Conservation (phyloP, 2,329 filamentous ascomycete species). For the Rutstroemia sp. region DNA sequence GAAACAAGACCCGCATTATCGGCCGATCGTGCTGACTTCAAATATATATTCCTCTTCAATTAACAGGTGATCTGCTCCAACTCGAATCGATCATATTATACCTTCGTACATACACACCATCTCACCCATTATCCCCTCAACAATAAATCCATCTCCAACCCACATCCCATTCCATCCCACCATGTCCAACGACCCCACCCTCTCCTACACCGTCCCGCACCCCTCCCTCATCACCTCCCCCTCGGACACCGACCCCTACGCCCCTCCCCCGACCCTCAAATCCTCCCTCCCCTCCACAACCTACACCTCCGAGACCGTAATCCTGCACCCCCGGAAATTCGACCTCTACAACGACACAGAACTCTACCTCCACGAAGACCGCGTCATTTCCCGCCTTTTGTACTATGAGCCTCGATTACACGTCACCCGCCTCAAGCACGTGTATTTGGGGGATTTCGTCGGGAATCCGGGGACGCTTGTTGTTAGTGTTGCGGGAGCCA, state of each 20-base stretch:
- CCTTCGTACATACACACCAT: too few species aligned
- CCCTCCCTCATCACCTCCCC: neutral
- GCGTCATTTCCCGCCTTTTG: neutral
- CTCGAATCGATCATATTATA: too few species aligned
- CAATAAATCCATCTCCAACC: too few species aligned
- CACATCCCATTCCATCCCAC: neutral
- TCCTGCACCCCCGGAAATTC: conserved; percentile 3
- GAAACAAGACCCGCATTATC: too few species aligned
- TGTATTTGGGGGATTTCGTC: neutral
- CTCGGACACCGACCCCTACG: neutral
- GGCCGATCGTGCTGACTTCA: too few species aligned
- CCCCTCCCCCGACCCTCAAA: neutral
- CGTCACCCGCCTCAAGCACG: conserved; percentile 1
- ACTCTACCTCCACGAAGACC: conserved; percentile 2
- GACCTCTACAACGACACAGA: conserved; percentile 7
- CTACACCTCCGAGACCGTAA: neutral
- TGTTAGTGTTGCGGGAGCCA: conserved; percentile 1
- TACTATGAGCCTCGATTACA: neutral
- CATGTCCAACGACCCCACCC: neutral
- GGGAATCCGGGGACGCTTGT: conserved; percentile 4
- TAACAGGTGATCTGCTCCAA: too few species aligned
- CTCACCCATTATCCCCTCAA: too few species aligned
- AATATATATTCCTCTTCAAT: too few species aligned
- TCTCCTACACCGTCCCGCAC: neutral
- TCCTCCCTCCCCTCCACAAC: neutral